Conservation (phyloP, 495 filamentous ascomycete species). For the Tuber magnatum region DNA sequence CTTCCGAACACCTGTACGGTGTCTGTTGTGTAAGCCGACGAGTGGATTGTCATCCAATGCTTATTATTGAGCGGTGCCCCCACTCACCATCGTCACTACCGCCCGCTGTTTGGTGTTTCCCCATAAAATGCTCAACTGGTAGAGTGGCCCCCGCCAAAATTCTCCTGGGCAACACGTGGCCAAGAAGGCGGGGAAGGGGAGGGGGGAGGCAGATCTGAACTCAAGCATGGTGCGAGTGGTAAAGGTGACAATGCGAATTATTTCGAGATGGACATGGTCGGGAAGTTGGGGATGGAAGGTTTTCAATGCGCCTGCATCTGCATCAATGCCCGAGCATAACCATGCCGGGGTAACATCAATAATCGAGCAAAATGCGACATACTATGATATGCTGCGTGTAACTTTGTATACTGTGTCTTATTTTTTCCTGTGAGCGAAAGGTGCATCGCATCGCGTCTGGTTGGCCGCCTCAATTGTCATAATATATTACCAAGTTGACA, state of each 20-base stretch:
- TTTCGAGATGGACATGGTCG: neutral
- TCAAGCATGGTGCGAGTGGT: neutral
- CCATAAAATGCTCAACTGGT: neutral
- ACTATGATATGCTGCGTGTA: neutral
- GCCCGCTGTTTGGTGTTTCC: neutral
- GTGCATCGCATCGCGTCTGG: neutral
- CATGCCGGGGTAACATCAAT: neutral
- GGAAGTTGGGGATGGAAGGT: neutral
- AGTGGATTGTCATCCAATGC: neutral
- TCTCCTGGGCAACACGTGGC: neutral
- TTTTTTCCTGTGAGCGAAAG: neutral
- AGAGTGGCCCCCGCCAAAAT: neutral
- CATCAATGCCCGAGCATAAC: constrained; percentile 3
- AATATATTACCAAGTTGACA: neutral
- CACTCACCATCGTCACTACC: neutral
- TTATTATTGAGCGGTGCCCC: neutral
- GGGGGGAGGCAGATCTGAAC: neutral
- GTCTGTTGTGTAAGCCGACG: neutral
- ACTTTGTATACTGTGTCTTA: neutral
- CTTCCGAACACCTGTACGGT: neutral
- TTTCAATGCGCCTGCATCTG: constrained; percentile 2
- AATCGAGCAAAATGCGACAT: neutral
- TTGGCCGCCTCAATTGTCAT: neutral
- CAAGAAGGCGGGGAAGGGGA: neutral
- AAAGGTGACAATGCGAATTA: neutral